Evolutionary conservation across 2,329 filamentous ascomycete genomes (phyloP).

Genomic region (Pseudomassariella vexata): DNA sequence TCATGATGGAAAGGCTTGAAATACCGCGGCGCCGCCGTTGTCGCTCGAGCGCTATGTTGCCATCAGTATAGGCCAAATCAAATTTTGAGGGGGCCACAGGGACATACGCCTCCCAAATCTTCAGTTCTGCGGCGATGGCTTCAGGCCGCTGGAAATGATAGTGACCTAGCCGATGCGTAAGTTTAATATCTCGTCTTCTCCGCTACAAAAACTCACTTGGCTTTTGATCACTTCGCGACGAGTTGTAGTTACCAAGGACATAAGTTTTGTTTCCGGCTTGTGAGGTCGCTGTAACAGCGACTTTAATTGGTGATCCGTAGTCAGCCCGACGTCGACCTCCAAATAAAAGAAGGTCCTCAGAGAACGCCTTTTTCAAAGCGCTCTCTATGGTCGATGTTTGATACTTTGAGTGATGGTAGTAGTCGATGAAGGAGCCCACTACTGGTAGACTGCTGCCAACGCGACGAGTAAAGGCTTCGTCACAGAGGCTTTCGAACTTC

Average conservation of each 20-base stretch:
- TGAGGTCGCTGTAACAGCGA: slow-evolving; percentile 36
- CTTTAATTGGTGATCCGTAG: slow-evolving; percentile 19
- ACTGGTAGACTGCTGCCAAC: slow-evolving; percentile 24
- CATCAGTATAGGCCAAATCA: background rate
- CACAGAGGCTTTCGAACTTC: slow-evolving; percentile 30
- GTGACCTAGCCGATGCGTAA: slow-evolving; percentile 15
- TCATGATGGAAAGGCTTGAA: slow-evolving; percentile 47
- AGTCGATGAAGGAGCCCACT: slow-evolving; percentile 22
- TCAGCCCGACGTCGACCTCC: slow-evolving; percentile 14
- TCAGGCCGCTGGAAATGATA: slow-evolving; percentile 34
- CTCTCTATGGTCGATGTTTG: slow-evolving; percentile 29
- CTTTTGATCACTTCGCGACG: slow-evolving; percentile 14
- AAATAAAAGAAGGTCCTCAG: slow-evolving; percentile 29
- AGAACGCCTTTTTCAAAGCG: slow-evolving; percentile 25
- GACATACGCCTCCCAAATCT: slow-evolving; percentile 42
- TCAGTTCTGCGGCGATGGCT: slow-evolving; percentile 30
- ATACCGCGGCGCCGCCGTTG: slow-evolving; percentile 40
- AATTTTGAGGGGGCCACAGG: no score
- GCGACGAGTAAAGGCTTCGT: slow-evolving; percentile 34
- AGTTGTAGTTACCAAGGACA: slow-evolving; percentile 38
- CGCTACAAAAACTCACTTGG: background rate
- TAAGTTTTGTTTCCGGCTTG: slow-evolving; percentile 30
- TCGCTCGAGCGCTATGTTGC: slow-evolving; percentile 34
- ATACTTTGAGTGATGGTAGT: slow-evolving; percentile 24
- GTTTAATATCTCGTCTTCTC: background rate